These are phyloP conservation scores for Biscogniauxia sp. DNA, from an alignment of 2,329 filamentous ascomycete species.

Conservation along the genomic window DNA sequence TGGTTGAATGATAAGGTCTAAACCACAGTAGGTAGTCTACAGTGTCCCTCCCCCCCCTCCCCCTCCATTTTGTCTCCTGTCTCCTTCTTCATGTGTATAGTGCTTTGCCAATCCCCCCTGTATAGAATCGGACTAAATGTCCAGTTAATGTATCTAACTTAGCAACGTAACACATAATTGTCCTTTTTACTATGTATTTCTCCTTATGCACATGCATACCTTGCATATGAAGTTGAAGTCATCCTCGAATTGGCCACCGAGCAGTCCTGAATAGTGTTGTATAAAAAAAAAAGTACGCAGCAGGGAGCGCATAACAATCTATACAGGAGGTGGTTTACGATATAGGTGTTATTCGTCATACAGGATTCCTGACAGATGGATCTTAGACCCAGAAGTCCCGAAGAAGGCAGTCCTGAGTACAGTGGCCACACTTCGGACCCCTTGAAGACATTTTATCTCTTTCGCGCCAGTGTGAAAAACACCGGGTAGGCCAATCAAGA, in stretches of 20 bases:
- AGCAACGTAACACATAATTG: background rate
- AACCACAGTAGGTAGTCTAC: too few species aligned
- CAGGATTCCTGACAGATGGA: constrained; percentile 13
- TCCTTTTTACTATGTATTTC: background rate
- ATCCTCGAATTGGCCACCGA: background rate
- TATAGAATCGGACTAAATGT: background rate
- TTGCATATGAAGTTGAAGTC: background rate
- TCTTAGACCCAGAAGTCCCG: constrained; percentile 4
- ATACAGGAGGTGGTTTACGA: background rate
- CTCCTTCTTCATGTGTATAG: background rate
- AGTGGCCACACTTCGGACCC: background rate
- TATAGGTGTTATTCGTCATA: constrained; percentile 7
- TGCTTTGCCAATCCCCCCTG: background rate
- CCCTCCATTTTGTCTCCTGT: background rate
- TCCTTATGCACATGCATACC: background rate
- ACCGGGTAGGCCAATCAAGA: background rate
- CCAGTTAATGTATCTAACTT: background rate
- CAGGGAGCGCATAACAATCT: background rate
- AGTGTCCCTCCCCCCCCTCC: too few species aligned
- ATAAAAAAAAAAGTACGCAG: background rate
- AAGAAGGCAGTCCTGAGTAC: background rate
- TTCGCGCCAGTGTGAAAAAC: constrained; percentile 1
- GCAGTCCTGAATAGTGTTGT: background rate
- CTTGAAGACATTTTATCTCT: background rate
- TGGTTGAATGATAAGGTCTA: background rate